phyloP scores from a whole-genome alignment of 345 rosid genomes.

The Syzygium aromaticum region DNA sequence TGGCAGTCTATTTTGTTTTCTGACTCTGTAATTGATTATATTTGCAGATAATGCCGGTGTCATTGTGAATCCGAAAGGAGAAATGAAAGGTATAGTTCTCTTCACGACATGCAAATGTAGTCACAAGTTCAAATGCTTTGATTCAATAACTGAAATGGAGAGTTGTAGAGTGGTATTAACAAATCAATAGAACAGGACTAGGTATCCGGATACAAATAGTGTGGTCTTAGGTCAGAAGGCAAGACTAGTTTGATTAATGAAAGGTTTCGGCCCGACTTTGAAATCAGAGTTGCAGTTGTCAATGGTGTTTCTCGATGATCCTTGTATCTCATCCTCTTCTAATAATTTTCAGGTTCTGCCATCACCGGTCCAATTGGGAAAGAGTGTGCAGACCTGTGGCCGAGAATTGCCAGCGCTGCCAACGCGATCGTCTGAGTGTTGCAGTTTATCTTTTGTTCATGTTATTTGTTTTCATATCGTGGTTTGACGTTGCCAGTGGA shows the following conservation, averaged over 20 bases:
- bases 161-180: not conserved
- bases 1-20: not conserved
- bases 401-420: conserved; percentile 94
- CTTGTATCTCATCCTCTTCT: not conserved
- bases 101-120: not conserved
- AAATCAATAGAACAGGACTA: not conserved
- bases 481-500: not conserved
- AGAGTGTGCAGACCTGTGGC: conserved; percentile 96
- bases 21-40: not conserved
- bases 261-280: not conserved
- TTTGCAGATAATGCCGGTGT: conserved; percentile 90
- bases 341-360: conserved; percentile 53
- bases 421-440: conserved; percentile 46
- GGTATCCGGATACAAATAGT: not conserved
- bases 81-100: conserved; percentile 69
- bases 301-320: not conserved
- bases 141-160: not conserved
- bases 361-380: conserved; percentile 90
- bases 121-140: not conserved
- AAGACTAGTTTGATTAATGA: not conserved
- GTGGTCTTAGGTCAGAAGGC: not conserved
- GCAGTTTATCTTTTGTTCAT: not conserved
- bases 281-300: not conserved
- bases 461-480: not conserved
- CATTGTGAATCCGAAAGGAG: conserved; percentile 88